Evolutionary conservation across 2,329 filamentous ascomycete genomes (phyloP).

Genomic region (Trichophyton benhamiae): DNA sequence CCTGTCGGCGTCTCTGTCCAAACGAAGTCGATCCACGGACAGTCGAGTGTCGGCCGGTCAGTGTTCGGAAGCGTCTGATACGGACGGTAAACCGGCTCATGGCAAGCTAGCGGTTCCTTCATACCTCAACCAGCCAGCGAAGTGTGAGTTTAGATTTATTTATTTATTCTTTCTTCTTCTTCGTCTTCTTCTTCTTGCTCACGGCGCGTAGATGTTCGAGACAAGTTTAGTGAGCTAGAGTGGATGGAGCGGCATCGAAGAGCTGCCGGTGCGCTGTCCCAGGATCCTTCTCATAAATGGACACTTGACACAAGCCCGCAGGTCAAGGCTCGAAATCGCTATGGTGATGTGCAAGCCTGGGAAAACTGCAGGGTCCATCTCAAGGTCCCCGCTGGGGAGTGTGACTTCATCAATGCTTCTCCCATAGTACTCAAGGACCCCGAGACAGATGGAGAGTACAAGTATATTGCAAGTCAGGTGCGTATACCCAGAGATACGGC

Average conservation of each 20-base stretch:
- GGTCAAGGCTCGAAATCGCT: conserved; percentile 60
- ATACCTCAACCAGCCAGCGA: conserved; percentile 27
- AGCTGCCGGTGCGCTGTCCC: conserved; percentile 32
- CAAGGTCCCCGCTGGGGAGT: conserved; percentile 57
- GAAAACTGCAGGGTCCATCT: conserved; percentile 74
- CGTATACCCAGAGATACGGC: conserved; percentile 8
- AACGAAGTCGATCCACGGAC: conserved; percentile 28
- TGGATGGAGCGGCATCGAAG: conserved; percentile 47
- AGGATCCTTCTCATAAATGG: conserved; percentile 43
- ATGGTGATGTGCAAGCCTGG: conserved; percentile 82
- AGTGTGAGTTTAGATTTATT: conserved; percentile 21
- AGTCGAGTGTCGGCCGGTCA: conserved; percentile 21
- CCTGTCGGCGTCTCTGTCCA: conserved; percentile 25
- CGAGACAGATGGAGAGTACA: conserved; percentile 35
- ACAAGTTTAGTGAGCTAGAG: conserved; percentile 50
- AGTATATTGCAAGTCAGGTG: conserved; percentile 82
- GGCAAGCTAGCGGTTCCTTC: conserved; percentile 22
- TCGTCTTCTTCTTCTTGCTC: background rate
- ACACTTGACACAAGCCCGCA: conserved; percentile 47
- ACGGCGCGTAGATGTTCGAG: conserved; percentile 39
- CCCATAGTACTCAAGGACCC: conserved; percentile 48
- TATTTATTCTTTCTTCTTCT: background rate
- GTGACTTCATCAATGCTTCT: conserved; percentile 76
- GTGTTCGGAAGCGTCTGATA: conserved; percentile 3
- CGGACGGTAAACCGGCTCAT: conserved; percentile 16